Evolutionary conservation across 2,329 filamentous ascomycete species (phyloP).

Genomic region (Aspergillus persii): DNA sequence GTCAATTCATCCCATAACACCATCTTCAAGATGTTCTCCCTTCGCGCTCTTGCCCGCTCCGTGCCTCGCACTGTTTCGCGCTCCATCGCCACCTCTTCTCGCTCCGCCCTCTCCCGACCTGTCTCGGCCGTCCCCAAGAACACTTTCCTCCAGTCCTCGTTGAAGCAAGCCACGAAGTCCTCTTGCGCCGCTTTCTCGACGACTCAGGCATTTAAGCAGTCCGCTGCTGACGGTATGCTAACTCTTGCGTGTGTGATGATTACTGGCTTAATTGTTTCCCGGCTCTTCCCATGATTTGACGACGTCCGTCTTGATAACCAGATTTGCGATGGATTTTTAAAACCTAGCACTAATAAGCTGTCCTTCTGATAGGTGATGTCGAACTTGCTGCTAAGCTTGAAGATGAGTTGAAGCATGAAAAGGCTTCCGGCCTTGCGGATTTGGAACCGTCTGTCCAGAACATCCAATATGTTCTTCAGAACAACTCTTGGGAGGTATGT

Average conservation of each 20-base stretch:
- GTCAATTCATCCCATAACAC: not conserved
- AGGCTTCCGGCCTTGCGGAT: conserved; percentile 71
- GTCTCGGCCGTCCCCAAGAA: conserved; percentile 50
- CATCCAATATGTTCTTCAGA: conserved; percentile 87
- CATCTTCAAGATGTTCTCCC: conserved; percentile 60
- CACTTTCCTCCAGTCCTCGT: conserved; percentile 50
- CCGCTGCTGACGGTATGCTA: conserved; percentile 47
- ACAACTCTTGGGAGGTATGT: conserved; percentile 73
- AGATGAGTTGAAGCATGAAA: conserved; percentile 79
- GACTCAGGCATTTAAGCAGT: conserved; percentile 40
- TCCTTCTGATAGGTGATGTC: conserved; percentile 56
- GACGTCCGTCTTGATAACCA: not conserved
- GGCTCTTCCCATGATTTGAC: not conserved
- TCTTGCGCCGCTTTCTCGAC: conserved; percentile 50
- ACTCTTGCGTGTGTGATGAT: not conserved
- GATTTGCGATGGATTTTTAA: not conserved
- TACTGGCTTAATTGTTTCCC: not conserved
- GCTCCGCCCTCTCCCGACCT: conserved; percentile 46
- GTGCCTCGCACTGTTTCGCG: conserved; percentile 64
- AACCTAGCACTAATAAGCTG: not conserved
- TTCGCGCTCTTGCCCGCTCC: conserved; percentile 64
- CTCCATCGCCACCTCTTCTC: conserved; percentile 51
- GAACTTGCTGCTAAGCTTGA: conserved; percentile 85
- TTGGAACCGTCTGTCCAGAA: conserved; percentile 77
- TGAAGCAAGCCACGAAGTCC: conserved; percentile 44